Percentiles rank a stretch among this genome's conserved stretches.
These are phyloP conservation scores for Globisporangium paddicum DNA, from an alignment of 352 stramenopile genomes.

Conservation along the genomic window DNA sequence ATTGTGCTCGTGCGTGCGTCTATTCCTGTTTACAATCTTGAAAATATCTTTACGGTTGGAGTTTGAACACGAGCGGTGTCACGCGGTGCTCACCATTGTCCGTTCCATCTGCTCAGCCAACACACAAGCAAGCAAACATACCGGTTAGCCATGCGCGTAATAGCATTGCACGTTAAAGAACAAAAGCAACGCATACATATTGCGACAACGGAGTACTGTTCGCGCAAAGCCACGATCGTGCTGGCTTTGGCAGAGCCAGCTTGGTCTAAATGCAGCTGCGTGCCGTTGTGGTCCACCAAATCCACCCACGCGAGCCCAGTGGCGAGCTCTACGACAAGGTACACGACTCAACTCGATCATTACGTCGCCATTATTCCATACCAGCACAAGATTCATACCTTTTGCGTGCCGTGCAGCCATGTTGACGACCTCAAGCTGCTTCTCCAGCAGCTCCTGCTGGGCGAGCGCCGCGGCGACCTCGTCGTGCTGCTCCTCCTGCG, in stretches of 20 bases:
- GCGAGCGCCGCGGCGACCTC: constrained; percentile 17
- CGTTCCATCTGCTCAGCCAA: constrained; percentile 19
- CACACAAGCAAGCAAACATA: background rate
- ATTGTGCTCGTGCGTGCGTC: too few species aligned
- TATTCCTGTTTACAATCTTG: too few species aligned
- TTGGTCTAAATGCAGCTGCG: constrained; percentile 45
- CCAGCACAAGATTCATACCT: constrained; percentile 21
- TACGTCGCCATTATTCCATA: background rate
- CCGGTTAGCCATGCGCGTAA: background rate
- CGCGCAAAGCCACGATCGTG: constrained; percentile 34
- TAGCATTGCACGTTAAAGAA: too few species aligned
- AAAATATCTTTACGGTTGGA: constrained; percentile 5
- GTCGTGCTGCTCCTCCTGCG: constrained; percentile 18
- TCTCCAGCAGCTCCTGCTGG: constrained; percentile 40
- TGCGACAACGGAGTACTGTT: constrained; percentile 43
- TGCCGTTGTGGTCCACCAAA: constrained; percentile 39
- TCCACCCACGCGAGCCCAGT: constrained; percentile 38
- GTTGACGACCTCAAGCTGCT: constrained; percentile 47
- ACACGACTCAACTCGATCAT: background rate
- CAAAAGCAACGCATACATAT: constrained; percentile 32
- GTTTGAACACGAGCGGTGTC: constrained; percentile 27
- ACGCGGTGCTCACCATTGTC: constrained; percentile 30
- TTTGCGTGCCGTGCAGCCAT: constrained; percentile 41
- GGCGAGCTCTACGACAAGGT: constrained; percentile 32
- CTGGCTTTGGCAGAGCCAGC: constrained; percentile 29